These are phyloP conservation scores for Malus hybrid DNA, from an alignment of 331 rosid genomes.

Conservation along the genomic window DNA sequence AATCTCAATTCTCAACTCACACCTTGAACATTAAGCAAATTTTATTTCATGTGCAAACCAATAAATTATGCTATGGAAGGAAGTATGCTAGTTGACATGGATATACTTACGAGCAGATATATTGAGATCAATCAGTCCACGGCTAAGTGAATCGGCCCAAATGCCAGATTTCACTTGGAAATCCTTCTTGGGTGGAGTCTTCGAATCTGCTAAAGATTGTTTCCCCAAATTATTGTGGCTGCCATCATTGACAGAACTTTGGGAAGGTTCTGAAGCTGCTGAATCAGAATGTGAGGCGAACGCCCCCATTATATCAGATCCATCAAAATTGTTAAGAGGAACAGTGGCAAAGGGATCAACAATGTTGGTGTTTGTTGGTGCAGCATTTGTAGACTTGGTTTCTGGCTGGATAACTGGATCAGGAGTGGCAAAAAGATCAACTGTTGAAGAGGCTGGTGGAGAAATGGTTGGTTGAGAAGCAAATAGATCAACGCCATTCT, in stretches of 20 bases:
- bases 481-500: constrained; percentile 74
- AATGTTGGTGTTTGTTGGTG: constrained; percentile 29
- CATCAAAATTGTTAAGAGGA: constrained; percentile 78
- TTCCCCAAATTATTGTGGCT: constrained; percentile 28
- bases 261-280: constrained; percentile 47
- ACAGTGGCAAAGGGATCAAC: constrained; percentile 90
- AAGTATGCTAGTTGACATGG: not conserved
- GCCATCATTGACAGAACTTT: constrained; percentile 32
- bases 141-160: constrained; percentile 98
- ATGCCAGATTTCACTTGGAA: constrained; percentile 90
- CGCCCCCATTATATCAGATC: constrained; percentile 70
- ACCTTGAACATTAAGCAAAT: not conserved
- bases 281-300: constrained; percentile 62
- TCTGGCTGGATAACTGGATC: constrained; percentile 57
- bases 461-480: constrained; percentile 56
- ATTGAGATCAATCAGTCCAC: constrained; percentile 96
- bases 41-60: not conserved
- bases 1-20: not conserved
- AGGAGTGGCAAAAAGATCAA: constrained; percentile 60
- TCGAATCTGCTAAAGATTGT: constrained; percentile 33
- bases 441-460: constrained; percentile 51
- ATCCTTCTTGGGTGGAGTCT: constrained; percentile 49
- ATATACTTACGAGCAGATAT: constrained; percentile 86
- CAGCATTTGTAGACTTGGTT: constrained; percentile 40
- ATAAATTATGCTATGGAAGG: not conserved